These are phyloP conservation scores for Centaurea solstitialis DNA, from an alignment of 129 eudicot species.

Conservation along the genomic window DNA sequence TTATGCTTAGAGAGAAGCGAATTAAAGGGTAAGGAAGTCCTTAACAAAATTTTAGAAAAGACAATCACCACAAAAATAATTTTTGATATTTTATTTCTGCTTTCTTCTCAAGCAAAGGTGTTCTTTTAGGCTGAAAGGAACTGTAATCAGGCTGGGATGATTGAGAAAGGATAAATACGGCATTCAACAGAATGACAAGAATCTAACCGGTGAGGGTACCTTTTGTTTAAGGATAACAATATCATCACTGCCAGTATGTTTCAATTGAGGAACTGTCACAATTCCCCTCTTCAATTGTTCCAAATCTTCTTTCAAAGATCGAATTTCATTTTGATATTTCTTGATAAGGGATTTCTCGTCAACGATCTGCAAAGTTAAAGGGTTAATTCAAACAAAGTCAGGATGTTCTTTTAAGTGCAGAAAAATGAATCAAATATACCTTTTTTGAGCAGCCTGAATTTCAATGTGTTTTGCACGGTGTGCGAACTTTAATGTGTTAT, in stretches of 20 bases:
- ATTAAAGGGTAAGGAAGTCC: background rate
- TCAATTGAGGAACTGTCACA: conserved; percentile 58
- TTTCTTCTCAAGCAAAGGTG: too few species aligned
- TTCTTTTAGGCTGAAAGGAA: background rate
- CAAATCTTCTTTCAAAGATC: conserved; percentile 74
- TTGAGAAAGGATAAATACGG: background rate
- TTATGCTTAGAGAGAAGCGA: background rate
- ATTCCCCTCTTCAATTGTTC: conserved; percentile 83
- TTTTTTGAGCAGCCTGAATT: conserved; percentile 97
- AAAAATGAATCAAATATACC: conserved; percentile 38
- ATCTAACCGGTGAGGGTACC: conserved; percentile 41
- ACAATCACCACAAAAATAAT: background rate
- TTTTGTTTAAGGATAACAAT: conserved; percentile 75
- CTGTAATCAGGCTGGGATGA: background rate
- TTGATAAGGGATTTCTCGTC: conserved; percentile 96
- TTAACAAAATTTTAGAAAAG: background rate
- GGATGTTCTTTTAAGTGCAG: background rate
- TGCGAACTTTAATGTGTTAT: conserved; percentile 93
- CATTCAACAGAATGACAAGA: background rate
- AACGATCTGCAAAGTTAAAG: conserved; percentile 60
- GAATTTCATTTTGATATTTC: conserved; percentile 95
- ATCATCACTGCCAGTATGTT: conserved; percentile 65
- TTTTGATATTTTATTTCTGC: too few species aligned
- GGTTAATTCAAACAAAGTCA: conserved; percentile 19
- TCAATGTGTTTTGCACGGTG: conserved; percentile 97